Base-by-base conservation (phyloP, 1,139 yeast species). In the Meyerozyma carpophila region DNA sequence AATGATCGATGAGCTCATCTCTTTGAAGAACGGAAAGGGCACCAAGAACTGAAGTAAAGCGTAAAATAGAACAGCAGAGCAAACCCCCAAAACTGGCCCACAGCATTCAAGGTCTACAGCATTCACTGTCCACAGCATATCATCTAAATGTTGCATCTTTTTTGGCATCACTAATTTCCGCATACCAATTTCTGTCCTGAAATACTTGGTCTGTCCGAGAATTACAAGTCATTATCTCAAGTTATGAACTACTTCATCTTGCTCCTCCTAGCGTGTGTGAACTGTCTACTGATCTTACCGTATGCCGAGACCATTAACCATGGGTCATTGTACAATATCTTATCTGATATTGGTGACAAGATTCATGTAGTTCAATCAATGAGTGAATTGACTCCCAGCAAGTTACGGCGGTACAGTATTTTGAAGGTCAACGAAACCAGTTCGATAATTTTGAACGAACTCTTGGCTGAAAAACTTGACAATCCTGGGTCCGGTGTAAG, bases 1-100 rank as follows among this genome's bases (percentile, higher is more conserved):
- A 36, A 51, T 57, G 25, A 50, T 57, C 21, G 51, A 54, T 39
- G 60, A 57, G 32, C 47, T 57, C 41, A 49, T 56, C 32, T 41
- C 36, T 3, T 39, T 48, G 13, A 20, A 45, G 36, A 45, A 44
- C 16, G 38, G 36, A 41, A 14, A 44, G 41, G 28, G 18, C 2
- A 16, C 24, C 24, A 21, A 21, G 24, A 21, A 21, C 24, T 21
- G 24, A 21, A 34, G 37, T 21, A 52, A 48, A 38, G 43, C 45
- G 21, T 43, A 42, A 21, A 32, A 37, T 11, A 28, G 42, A 1
- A 32, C 43, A 21, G 44, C 45, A 18, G 18, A 16, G 18, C 18
- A 16, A 4, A 11, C n/a, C n/a, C 29, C 32, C 32, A 28, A 28
- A 28, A 28, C 11, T 27, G 29, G 4, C n/a, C 18, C 18, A 16